These are phyloP conservation scores for Tuber brumale DNA, from an alignment of 495 filamentous ascomycete species.

Conservation along the genomic window DNA sequence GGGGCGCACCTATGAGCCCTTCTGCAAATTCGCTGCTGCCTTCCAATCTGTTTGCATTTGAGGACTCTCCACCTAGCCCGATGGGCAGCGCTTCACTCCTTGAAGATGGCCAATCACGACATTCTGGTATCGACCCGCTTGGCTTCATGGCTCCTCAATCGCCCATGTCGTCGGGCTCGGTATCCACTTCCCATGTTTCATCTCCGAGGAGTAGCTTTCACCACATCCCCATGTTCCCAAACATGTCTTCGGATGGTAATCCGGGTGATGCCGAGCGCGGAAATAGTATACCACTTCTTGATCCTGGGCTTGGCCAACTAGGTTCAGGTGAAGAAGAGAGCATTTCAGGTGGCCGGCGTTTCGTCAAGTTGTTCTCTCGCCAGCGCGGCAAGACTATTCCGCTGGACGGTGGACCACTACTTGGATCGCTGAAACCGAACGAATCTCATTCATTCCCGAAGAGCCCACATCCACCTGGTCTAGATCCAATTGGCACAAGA, in stretches of 20 bases:
- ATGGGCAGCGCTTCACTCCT: conserved; percentile 38
- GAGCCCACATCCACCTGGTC: conserved; percentile 45
- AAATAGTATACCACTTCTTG: conserved; percentile 43
- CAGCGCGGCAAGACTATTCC: conserved; percentile 65
- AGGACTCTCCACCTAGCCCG: conserved; percentile 58
- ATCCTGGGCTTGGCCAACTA: conserved; percentile 41
- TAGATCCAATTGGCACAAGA: conserved; percentile 62
- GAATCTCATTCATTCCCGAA: conserved; percentile 81
- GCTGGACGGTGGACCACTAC: conserved; percentile 55
- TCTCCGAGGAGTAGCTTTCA: conserved; percentile 54
- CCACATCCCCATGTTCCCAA: conserved; percentile 52
- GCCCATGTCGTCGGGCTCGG: conserved; percentile 59
- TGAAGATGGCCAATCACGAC: conserved; percentile 45
- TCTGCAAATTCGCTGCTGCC: conserved; percentile 71
- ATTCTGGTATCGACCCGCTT: conserved; percentile 43
- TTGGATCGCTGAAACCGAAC: conserved; percentile 66
- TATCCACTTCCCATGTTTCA: conserved; percentile 61
- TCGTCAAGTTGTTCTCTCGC: conserved; percentile 59
- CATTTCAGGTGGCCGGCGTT: conserved; percentile 47
- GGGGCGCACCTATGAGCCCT: conserved; percentile 69
- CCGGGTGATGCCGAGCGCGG: conserved; percentile 42
- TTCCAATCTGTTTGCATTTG: conserved; percentile 70
- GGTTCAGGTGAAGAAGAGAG: conserved; percentile 17
- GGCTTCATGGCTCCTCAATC: conserved; percentile 57
- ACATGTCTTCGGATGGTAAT: conserved; percentile 44